Percentiles rank a stretch among this genome's conserved stretches.
These are phyloP conservation scores for Sclerotiophoma versabilis DNA, from an alignment of 2,329 filamentous ascomycete genomes.

Conservation along the genomic window DNA sequence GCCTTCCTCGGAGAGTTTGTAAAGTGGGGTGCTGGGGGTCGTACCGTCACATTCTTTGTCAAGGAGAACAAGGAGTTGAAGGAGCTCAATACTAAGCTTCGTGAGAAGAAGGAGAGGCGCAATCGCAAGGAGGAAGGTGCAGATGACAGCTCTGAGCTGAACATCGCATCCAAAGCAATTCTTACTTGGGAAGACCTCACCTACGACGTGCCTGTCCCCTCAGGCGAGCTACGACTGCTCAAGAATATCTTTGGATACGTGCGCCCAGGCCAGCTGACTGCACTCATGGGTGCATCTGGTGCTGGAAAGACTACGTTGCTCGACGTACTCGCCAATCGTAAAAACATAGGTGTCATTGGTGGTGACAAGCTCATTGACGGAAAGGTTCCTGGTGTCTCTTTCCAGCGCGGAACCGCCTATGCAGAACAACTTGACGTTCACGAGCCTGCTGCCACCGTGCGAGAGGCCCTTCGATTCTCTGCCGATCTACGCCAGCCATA, in stretches of 20 bases:
- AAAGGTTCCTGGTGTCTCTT: slow-evolving; percentile 62
- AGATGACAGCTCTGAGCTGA: slow-evolving; percentile 55
- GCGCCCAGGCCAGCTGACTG: slow-evolving; percentile 63
- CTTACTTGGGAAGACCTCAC: slow-evolving; percentile 65
- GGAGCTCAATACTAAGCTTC: slow-evolving; percentile 68
- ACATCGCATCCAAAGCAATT: slow-evolving; percentile 62
- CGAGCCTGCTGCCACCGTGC: slow-evolving; percentile 67
- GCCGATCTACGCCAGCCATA: slow-evolving; percentile 69
- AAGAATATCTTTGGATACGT: slow-evolving; percentile 64
- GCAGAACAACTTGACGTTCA: slow-evolving; percentile 72
- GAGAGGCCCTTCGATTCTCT: slow-evolving; percentile 71
- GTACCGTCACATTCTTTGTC: slow-evolving; percentile 77
- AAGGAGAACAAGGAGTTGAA: slow-evolving; percentile 73
- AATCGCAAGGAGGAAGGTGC: slow-evolving; percentile 52
- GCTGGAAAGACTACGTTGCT: slow-evolving; percentile 87
- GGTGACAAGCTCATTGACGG: slow-evolving; percentile 71
- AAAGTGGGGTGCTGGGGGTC: slow-evolving; percentile 81
- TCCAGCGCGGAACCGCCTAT: slow-evolving; percentile 70
- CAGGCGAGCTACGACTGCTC: slow-evolving; percentile 61
- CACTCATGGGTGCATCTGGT: slow-evolving; percentile 57
- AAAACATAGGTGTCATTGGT: slow-evolving; percentile 69
- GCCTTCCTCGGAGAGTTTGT: slow-evolving; percentile 80
- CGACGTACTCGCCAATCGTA: slow-evolving; percentile 73
- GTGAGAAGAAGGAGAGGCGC: slow-evolving; percentile 65
- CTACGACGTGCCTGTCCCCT: slow-evolving; percentile 74